A percentile compares a stretch with the other conserved stretches of the same genome.
These are phyloP conservation scores for Phellinidium pouzarii DNA, from an alignment of 1,284 basidiomycete species.

Conservation along the genomic window DNA sequence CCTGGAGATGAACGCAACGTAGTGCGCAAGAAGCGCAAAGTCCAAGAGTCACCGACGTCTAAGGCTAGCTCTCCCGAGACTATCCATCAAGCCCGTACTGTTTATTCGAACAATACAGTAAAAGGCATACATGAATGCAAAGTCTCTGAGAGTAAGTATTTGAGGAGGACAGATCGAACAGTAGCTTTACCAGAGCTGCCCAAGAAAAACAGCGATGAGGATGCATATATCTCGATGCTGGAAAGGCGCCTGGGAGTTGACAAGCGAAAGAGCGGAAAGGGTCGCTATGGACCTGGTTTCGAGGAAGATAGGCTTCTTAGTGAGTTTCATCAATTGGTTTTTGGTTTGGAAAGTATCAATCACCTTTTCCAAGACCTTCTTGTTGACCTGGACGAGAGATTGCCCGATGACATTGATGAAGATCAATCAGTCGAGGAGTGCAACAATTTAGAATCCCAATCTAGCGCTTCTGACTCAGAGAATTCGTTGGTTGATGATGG, in stretches of 20 bases:
- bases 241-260: conserved; percentile 14
- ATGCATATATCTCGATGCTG: conserved; percentile 15
- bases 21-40: neutral
- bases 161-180: too few species aligned
- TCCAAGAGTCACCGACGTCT: neutral
- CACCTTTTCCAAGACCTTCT: conserved; percentile 8
- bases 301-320: conserved; percentile 16
- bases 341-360: neutral
- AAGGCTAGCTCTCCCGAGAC: neutral
- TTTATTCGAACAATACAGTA: too few species aligned
- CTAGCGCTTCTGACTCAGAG: neutral
- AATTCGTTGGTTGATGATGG: neutral
- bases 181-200: too few species aligned
- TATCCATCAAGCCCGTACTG: neutral
- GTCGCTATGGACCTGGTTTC: conserved; percentile 15
- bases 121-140: too few species aligned
- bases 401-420: neutral
- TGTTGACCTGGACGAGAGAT: conserved; percentile 16
- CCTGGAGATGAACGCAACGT: neutral
- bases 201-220: conserved; percentile 12
- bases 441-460: neutral
- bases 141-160: too few species aligned
- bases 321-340: neutral
- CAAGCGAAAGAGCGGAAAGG: conserved; percentile 18
- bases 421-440: neutral